phyloP scores from a whole-genome alignment of 2,329 filamentous ascomycete genomes.

The Botryotinia narcissicola region DNA sequence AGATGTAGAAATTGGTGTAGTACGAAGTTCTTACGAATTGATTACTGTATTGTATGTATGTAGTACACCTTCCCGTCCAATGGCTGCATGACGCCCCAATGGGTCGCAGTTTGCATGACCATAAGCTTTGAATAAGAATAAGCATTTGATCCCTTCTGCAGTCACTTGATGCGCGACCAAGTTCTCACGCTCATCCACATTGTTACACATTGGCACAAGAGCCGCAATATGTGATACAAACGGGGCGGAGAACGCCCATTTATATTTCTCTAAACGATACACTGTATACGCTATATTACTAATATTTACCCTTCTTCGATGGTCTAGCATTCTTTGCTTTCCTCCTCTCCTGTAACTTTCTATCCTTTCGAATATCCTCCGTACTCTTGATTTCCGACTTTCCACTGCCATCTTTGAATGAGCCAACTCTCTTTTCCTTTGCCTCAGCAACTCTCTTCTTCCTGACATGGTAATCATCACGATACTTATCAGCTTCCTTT shows the following conservation, averaged over 20 bases:
- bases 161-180: background rate
- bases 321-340: slow-evolving; percentile 88
- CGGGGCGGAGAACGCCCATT: background rate
- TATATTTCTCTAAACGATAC: slow-evolving; percentile 25
- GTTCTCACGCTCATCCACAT: background rate
- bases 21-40: background rate
- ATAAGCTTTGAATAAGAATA: background rate
- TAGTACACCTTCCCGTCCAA: background rate
- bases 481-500: slow-evolving; percentile 87
- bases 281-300: slow-evolving; percentile 4
- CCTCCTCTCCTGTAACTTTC: slow-evolving; percentile 72
- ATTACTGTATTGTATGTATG: background rate
- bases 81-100: background rate
- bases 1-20: background rate
- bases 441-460: slow-evolving; percentile 89
- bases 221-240: background rate
- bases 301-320: slow-evolving; percentile 51
- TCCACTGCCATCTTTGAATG: slow-evolving; percentile 69
- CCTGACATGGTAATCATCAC: slow-evolving; percentile 85
- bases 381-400: slow-evolving; percentile 77
- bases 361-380: slow-evolving; percentile 80
- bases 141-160: background rate
- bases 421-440: slow-evolving; percentile 76
- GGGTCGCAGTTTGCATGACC: background rate
- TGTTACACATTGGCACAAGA: background rate